Evolutionary conservation across 768 basidiomycete species (phyloP).

Genomic region (Leccinum subtestaceum): DNA sequence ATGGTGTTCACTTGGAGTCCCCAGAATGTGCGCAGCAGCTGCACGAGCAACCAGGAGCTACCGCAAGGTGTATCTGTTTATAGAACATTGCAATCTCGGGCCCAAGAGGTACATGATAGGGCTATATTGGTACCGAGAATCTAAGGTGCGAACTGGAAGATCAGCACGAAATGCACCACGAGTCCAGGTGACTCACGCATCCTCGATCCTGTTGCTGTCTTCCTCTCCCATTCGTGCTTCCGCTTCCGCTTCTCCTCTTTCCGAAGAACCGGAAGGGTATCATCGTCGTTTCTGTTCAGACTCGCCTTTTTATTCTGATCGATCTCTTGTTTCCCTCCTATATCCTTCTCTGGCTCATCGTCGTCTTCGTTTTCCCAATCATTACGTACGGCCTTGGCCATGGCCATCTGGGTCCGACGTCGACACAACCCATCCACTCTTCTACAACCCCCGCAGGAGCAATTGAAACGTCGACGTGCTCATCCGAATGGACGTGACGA

Average conservation of each 20-base stretch:
- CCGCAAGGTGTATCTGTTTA: too few relatives aligned
- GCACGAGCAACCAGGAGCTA: too few relatives aligned
- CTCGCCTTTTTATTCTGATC: not conserved
- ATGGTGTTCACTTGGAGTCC: too few relatives aligned
- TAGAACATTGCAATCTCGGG: too few relatives aligned
- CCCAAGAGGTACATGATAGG: not conserved
- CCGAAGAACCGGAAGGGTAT: not conserved
- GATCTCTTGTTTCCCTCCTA: too few relatives aligned
- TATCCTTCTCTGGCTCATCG: not conserved
- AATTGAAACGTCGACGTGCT: not conserved
- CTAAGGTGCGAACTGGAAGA: too few relatives aligned
- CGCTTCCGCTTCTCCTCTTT: too few relatives aligned
- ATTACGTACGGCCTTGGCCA: slow-evolving; percentile 35
- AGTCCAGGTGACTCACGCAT: not conserved
- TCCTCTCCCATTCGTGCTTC: not conserved
- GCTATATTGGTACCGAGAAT: too few relatives aligned
- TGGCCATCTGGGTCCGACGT: not conserved
- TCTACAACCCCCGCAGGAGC: not conserved
- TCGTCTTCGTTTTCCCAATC: slow-evolving; percentile 60
- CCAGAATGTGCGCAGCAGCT: too few relatives aligned
- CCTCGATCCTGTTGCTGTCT: slow-evolving; percentile 43
- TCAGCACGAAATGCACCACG: slow-evolving; percentile 13
- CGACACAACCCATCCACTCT: not conserved
- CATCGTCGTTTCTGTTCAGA: not conserved
- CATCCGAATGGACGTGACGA: not conserved